Conservation (phyloP, 805 yeast species). For the Soucietia sequanensis region DNA sequence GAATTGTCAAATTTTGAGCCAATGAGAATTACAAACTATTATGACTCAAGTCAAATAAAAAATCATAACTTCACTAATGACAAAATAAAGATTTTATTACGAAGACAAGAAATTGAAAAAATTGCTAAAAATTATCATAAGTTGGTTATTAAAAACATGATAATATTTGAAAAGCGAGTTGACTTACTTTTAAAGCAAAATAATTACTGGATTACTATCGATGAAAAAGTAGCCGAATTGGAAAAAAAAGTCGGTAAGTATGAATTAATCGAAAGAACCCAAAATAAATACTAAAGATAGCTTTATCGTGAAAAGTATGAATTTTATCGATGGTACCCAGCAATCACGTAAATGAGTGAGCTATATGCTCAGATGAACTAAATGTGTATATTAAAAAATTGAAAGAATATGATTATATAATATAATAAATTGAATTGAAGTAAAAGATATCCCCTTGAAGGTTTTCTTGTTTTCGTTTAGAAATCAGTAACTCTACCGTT, state of each 20-base stretch:
- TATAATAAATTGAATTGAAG: too few species aligned
- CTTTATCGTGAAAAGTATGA: too few species aligned
- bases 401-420: too few species aligned
- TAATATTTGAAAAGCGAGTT: constrained; percentile 27
- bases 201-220: constrained; percentile 24
- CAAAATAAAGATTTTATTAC: constrained; percentile 3
- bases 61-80: constrained; percentile 14
- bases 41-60: constrained; percentile 14
- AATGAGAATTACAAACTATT: constrained; percentile 16
- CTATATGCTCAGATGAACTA: too few species aligned
- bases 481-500: constrained; percentile 97
- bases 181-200: constrained; percentile 21
- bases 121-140: constrained; percentile 18
- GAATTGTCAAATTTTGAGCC: constrained; percentile 23
- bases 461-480: too few species aligned
- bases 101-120: constrained; percentile 10
- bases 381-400: too few species aligned
- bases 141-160: constrained; percentile 26
- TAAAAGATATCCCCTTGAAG: too few species aligned
- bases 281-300: not conserved
- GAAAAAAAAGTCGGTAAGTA: constrained; percentile 4
- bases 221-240: constrained; percentile 12
- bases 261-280: constrained; percentile 3
- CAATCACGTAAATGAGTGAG: too few species aligned
- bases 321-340: too few species aligned